Conservation (phyloP, 805 yeast species). For the Starmerella sp. region DNA sequence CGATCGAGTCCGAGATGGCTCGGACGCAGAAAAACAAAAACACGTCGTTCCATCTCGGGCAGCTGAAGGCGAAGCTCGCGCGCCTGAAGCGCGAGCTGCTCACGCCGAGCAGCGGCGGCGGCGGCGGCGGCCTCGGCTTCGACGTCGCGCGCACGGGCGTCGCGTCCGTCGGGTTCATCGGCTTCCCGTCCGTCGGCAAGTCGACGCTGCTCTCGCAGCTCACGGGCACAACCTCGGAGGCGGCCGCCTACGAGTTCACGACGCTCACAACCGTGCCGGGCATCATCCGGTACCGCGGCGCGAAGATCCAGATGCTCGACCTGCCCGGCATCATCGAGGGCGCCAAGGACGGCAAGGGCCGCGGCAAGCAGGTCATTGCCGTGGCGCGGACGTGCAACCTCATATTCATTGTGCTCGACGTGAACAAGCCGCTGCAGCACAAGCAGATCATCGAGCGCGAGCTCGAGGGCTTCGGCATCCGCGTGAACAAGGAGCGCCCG, state of each 20-base stretch:
- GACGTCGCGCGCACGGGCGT: conserved; percentile 99
- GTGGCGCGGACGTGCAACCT: conserved; percentile 97
- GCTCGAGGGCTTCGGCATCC: conserved; percentile 92
- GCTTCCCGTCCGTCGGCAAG: conserved; percentile 89
- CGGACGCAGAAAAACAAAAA: conserved; percentile 95
- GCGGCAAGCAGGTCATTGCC: conserved; percentile 97
- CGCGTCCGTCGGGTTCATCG: conserved; percentile 94
- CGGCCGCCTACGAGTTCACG: conserved; percentile 95
- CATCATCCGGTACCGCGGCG: conserved; percentile 89
- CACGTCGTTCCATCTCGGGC: conserved; percentile 95
- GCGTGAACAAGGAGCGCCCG: conserved; percentile 86
- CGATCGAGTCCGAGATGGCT: conserved; percentile 97
- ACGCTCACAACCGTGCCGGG: conserved; percentile 97
- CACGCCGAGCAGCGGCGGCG: conserved; percentile 64
- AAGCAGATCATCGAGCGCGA: conserved; percentile 90
- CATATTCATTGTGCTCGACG: conserved; percentile 87
- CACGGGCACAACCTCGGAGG: conserved; percentile 95
- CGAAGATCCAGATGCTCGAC: conserved; percentile 96
- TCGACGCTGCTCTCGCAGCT: conserved; percentile 68
- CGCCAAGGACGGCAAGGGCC: conserved; percentile 96
- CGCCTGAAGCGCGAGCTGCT: conserved; percentile 86
- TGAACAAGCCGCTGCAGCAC: conserved; percentile 89
- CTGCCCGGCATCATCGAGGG: conserved; percentile 95
- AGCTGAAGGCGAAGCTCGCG: conserved; percentile 90
- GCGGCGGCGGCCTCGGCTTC: conserved; percentile 87